These are phyloP conservation scores for Pichia membranifaciens DNA, from an alignment of 805 yeast species.

Conservation along the genomic window DNA sequence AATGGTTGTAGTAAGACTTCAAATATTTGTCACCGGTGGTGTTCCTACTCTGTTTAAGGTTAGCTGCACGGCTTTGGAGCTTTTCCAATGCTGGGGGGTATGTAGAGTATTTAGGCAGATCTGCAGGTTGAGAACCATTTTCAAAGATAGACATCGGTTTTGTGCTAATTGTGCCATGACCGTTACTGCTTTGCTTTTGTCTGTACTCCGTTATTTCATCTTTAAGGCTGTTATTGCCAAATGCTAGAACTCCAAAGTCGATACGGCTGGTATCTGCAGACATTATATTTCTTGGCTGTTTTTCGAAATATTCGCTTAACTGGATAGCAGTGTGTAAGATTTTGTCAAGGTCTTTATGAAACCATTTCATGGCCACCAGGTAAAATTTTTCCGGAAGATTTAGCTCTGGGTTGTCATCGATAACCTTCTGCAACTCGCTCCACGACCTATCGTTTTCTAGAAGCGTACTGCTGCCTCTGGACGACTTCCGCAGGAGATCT, in stretches of 20 bases:
- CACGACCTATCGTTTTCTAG: constrained; percentile 1
- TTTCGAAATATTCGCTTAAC: constrained; percentile 18
- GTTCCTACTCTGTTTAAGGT: neutral
- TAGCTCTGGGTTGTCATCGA: constrained; percentile 32
- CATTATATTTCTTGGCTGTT: neutral
- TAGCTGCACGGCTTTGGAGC: neutral
- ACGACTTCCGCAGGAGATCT: neutral
- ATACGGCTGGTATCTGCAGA: neutral
- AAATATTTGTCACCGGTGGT: constrained; percentile 1
- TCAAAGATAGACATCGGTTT: neutral
- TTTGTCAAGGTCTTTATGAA: constrained; percentile 37
- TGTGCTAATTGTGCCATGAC: neutral
- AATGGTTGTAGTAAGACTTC: constrained; percentile 1
- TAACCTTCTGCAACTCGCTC: constrained; percentile 30
- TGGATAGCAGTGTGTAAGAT: constrained; percentile 33
- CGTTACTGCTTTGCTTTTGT: neutral
- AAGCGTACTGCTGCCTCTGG: neutral
- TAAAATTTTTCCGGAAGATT: constrained; percentile 37
- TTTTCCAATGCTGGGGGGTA: neutral
- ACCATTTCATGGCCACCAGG: constrained; percentile 35
- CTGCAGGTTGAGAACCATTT: too few relatives aligned
- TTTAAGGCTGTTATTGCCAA: neutral
- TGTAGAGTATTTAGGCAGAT: neutral
- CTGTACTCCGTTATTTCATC: neutral
- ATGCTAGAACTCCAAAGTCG: neutral